These are phyloP conservation scores for Cornus controversa DNA, from an alignment of 148 eudicot species.

Conservation along the genomic window DNA sequence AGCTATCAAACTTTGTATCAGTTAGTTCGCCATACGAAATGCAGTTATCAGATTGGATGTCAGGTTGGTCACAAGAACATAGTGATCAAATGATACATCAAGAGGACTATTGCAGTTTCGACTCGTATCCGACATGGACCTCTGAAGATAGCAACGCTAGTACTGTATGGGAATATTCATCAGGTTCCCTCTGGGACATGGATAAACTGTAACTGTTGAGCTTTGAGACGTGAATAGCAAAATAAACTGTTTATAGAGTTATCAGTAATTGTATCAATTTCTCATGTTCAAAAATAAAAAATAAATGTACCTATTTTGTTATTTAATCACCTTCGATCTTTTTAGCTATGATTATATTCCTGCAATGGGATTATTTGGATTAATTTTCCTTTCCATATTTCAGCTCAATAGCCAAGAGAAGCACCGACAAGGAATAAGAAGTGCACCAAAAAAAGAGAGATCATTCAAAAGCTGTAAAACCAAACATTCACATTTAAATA, in stretches of 20 bases:
- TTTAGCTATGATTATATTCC: too few relatives aligned
- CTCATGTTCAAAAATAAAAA: neutral
- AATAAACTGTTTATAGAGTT: neutral
- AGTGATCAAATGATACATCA: conserved; percentile 10
- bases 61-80: conserved; percentile 14
- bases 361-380: too few relatives aligned
- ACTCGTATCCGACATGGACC: conserved; percentile 13
- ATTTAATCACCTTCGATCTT: too few relatives aligned
- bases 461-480: too few relatives aligned
- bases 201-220: neutral
- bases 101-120: conserved; percentile 7
- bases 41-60: conserved; percentile 41
- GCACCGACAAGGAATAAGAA: too few relatives aligned
- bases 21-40: conserved; percentile 40
- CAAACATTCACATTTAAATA: too few relatives aligned
- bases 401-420: too few relatives aligned
- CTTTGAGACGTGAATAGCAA: neutral
- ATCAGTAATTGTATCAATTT: neutral
- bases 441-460: too few relatives aligned
- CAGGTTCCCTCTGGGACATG: conserved; percentile 14
- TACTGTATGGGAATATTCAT: conserved; percentile 25
- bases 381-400: too few relatives aligned
- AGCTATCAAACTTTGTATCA: conserved; percentile 8
- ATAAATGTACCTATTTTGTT: neutral
- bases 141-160: neutral